phyloP scores from a whole-genome alignment of 2,329 filamentous ascomycete species.

The Clonostachys solani region DNA sequence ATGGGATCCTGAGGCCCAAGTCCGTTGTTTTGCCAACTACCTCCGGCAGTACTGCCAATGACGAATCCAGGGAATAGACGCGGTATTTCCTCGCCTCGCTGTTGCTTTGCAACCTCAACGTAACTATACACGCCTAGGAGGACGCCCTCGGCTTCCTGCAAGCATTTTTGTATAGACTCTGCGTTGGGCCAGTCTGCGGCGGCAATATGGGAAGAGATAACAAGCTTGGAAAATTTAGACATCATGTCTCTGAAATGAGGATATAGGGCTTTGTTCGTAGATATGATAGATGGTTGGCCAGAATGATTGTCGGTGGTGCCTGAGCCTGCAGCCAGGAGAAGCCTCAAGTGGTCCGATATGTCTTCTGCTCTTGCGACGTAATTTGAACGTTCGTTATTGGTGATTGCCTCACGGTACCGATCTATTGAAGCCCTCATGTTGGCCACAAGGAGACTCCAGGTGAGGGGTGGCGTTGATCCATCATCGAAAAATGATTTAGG shows the following conservation, averaged over 20 bases:
- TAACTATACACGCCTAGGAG: slow-evolving; percentile 92
- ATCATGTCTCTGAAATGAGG: slow-evolving; percentile 99
- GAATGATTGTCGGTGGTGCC: slow-evolving; percentile 98
- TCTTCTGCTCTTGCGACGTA: slow-evolving; percentile 95
- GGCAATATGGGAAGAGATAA: slow-evolving; percentile 96
- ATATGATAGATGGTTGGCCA: slow-evolving; percentile 98
- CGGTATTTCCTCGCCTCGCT: slow-evolving; percentile 88
- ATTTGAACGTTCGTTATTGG: slow-evolving; percentile 76
- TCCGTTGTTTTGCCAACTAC: slow-evolving; percentile 80
- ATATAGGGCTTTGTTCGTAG: slow-evolving; percentile 93
- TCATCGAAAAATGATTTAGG: slow-evolving; percentile 90
- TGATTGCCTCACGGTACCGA: slow-evolving; percentile 85
- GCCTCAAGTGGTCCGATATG: slow-evolving; percentile 90
- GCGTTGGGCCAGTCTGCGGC: slow-evolving; percentile 93
- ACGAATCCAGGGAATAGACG: slow-evolving; percentile 93
- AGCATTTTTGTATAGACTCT: slow-evolving; percentile 90
- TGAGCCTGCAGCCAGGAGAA: slow-evolving; percentile 91
- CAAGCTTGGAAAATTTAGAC: slow-evolving; percentile 99
- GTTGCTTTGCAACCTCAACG: slow-evolving; percentile 90
- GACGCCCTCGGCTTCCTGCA: slow-evolving; percentile 96
- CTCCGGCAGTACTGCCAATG: slow-evolving; percentile 75
- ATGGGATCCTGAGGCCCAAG: slow-evolving; percentile 63
- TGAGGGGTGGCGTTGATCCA: slow-evolving; percentile 71
- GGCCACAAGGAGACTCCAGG: slow-evolving; percentile 84
- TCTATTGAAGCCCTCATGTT: slow-evolving; percentile 93